Conservation (phyloP, 2,329 filamentous ascomycete species). For the Myriosclerotinia scirpicola region DNA sequence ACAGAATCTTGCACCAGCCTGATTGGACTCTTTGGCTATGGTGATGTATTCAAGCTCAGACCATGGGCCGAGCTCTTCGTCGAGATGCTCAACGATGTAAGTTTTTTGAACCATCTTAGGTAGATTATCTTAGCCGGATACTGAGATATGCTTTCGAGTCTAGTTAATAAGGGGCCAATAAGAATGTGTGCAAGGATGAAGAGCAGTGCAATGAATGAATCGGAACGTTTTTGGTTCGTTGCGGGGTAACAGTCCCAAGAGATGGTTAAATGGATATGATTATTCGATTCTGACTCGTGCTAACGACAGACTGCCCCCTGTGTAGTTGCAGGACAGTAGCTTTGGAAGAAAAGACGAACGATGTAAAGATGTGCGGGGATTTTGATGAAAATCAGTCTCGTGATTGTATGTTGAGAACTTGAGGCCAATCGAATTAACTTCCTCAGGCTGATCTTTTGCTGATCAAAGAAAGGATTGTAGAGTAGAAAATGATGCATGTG, state of each 20-base stretch:
- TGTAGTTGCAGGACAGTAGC: too few species aligned
- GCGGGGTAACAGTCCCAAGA: conserved; percentile 31
- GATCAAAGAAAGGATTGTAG: not conserved
- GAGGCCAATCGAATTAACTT: conserved; percentile 14
- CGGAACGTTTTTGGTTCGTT: conserved; percentile 30
- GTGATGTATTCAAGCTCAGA: conserved; percentile 88
- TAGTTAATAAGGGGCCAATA: conserved; percentile 17
- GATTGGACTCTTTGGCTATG: conserved; percentile 79
- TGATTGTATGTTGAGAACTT: conserved; percentile 8
- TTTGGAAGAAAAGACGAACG: conserved; percentile 4
- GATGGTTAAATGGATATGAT: conserved; percentile 20
- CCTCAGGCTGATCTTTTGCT: conserved; percentile 19
- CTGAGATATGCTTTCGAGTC: conserved; percentile 5
- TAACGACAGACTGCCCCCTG: conserved; percentile 5
- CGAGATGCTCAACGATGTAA: conserved; percentile 95
- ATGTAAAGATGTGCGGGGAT: conserved; percentile 16
- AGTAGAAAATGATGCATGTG: not conserved
- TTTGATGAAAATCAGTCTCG: conserved; percentile 13
- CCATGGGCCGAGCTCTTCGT: conserved; percentile 91
- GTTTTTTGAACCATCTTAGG: conserved; percentile 57
- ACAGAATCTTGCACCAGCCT: conserved; percentile 67
- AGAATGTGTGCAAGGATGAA: conserved; percentile 13
- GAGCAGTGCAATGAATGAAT: conserved; percentile 26
- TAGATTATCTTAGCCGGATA: conserved; percentile 18
- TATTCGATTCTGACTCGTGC: conserved; percentile 32